phyloP scores from a whole-genome alignment of 768 basidiomycete genomes.

The Boletus eberwhitei region DNA sequence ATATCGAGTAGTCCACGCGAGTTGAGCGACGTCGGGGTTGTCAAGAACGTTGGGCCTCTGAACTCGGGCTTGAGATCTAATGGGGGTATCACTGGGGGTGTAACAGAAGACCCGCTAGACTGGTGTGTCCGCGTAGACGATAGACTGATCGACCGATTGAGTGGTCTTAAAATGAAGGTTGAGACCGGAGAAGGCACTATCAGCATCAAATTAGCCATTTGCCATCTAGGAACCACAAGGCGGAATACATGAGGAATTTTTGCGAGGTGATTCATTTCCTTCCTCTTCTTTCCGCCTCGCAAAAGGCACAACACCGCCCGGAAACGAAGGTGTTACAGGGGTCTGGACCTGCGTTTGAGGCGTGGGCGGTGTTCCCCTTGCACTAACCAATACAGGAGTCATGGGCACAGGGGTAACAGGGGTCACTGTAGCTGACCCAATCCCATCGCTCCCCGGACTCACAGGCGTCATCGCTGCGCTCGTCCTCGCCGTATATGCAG shows the following conservation, averaged over 20 bases:
- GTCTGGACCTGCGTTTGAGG: conserved; percentile 19
- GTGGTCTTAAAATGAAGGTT: conserved; percentile 58
- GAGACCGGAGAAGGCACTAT: conserved; percentile 51
- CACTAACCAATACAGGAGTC: conserved; percentile 20
- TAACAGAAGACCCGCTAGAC: conserved; percentile 38
- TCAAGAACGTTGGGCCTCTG: conserved; percentile 32
- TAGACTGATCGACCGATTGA: conserved; percentile 65
- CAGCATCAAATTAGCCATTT: conserved; percentile 1
- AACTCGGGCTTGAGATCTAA: conserved; percentile 58
- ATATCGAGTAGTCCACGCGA: conserved; percentile 23
- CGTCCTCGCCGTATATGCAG: conserved; percentile 34
- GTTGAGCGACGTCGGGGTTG: conserved; percentile 26
- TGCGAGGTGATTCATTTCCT: conserved; percentile 37
- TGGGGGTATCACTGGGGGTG: conserved; percentile 53
- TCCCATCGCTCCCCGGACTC: conserved; percentile 19
- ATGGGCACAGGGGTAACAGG: conserved; percentile 30
- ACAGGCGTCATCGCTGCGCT: conserved; percentile 28
- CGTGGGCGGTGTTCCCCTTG: conserved; percentile 13
- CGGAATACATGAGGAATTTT: conserved; percentile 22
- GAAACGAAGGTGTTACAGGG: conserved; percentile 21
- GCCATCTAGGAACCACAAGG: not conserved
- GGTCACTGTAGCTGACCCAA: conserved; percentile 25
- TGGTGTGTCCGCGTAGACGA: conserved; percentile 59
- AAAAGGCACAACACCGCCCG: conserved; percentile 23
- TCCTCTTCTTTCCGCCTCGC: conserved; percentile 29